Evolutionary conservation across 345 rosid genomes (phyloP), one percentile per base, ranked within the genome.

Genomic region (Iberis pinnata): DNA sequence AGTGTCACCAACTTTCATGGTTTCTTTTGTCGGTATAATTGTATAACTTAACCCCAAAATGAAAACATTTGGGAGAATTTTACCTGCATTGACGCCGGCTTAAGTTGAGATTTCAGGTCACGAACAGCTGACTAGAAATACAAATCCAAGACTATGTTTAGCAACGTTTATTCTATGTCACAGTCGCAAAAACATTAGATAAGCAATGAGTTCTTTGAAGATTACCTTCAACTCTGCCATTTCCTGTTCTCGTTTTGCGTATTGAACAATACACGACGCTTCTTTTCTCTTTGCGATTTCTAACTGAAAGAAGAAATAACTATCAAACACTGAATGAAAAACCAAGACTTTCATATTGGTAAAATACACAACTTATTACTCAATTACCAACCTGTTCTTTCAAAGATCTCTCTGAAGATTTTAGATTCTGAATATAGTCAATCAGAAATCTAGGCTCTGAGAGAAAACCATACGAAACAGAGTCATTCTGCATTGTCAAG

Each of bases 51-150:
- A 32, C 37, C 2, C 37, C 12, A 32, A 2, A 32, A 32, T 32
- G n/a, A 32, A 32, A 32, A 32, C n/a, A 37, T 26, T 26, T n/a
- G 20, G 26, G 56, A 56, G 32, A 59, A 53, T 7, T 12, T 25
- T 11, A 92, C 98, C 98, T 88, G 98, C 84, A 92, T 88, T 54
- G 95, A 85, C 26, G 97, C 88, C 7, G 98, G 98, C 81, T 85
- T 92, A 57, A 92, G 89, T 65, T 88, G 97, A 12, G 80, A 82
- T 75, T 81, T 92, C 78, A 85, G 72, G 67, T 92, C 96, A 24
- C 97, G 80, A 36, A 92, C 88, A 24, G 93, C 97, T 60, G 93
- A 83, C 98, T 92, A 73, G 18, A 68, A 70, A 65, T 46, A 65
- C 53, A 41, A 47, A 51, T 10, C 16, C 37, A 32, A 32, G n/a